Base-by-base conservation (phyloP, 345 rosid genomes). In the Citrus glauca region DNA sequence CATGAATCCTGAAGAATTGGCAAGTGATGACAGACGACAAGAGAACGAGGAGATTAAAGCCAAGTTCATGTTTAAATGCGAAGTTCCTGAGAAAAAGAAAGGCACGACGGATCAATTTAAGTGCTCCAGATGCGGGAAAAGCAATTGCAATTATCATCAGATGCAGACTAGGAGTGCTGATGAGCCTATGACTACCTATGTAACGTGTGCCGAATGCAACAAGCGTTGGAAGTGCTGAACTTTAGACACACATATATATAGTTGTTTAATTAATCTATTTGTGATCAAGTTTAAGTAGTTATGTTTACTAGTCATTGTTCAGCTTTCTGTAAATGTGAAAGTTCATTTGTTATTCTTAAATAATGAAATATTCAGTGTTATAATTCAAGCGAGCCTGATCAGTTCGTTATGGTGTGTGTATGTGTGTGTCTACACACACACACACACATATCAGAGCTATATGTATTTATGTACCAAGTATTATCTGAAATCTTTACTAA, bases 161-260 rank as follows among this genome's bases (percentile, higher is more conserved):
- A 76, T 87, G 85, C 91, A 87, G 82, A 42, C 48, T 42, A 10
- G 48, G 48, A 42, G 48, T 42, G 48, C 48, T 2, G 48, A 89
- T 74, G 91, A 89, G 74, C 91, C 92, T 3, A 89, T 89, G 89
- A 87, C 90, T 14, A 83, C 92, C 2, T 86, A 77, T 7, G 89
- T 87, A 56, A 89, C 88, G 1, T 89, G 92, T 71, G 83, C 82
- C 13, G 84, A 87, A 79, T 89, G 88, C 84, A 83, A 81, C 8
- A 78, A 89, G 74, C 84, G 68, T 69, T 89, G 90, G 90, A 89
- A 89, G 72, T 87, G 87, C 78, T 85, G 20, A 42, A 42, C 4
- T 42, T 1, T 42, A 42, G 14, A 42, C 14, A 42, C 45, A 9
- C 3, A 1, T 4, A 17, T 50, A 10, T 48, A 11, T 50, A 50